Percentiles rank a stretch among this genome's conserved stretches.
Conservation (phyloP, 148 eudicot species). For the Selenicereus undatus region DNA sequence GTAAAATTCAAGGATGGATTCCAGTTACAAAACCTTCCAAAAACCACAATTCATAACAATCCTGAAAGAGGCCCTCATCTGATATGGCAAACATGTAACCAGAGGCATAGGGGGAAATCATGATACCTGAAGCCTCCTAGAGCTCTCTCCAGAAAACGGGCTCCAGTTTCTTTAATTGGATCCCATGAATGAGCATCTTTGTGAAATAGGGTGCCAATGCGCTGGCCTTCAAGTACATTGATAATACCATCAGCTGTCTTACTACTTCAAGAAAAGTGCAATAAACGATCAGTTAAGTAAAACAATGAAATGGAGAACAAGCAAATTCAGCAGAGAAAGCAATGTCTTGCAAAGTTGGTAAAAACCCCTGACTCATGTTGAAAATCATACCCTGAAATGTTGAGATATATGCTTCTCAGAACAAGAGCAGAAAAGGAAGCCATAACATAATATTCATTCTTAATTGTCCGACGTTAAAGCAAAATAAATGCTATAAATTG, state of each 20-base stretch:
- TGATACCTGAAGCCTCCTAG: conserved; percentile 79
- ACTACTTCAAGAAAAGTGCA: conserved; percentile 48
- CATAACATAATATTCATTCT: no score
- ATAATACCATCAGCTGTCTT: conserved; percentile 61
- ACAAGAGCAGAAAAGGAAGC: background rate
- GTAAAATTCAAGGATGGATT: conserved; percentile 12
- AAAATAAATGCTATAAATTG: background rate
- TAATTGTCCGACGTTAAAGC: background rate
- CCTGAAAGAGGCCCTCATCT: background rate
- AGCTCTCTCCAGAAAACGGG: conserved; percentile 79
- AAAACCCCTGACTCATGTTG: background rate
- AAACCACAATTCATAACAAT: background rate
- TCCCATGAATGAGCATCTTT: conserved; percentile 65
- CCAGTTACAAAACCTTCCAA: background rate
- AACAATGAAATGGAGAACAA: background rate
- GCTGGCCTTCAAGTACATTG: conserved; percentile 69
- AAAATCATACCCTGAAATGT: background rate
- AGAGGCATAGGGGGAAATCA: background rate
- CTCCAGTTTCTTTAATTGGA: conserved; percentile 47
- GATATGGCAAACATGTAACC: background rate
- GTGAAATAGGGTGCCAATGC: conserved; percentile 86
- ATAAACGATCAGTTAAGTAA: conserved; percentile 13
- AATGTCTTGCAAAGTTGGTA: background rate
- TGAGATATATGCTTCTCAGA: background rate
- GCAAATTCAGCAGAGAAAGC: background rate